phyloP scores from a whole-genome alignment of 305 asterid species.

The Fraxinus xanthoxyloides region DNA sequence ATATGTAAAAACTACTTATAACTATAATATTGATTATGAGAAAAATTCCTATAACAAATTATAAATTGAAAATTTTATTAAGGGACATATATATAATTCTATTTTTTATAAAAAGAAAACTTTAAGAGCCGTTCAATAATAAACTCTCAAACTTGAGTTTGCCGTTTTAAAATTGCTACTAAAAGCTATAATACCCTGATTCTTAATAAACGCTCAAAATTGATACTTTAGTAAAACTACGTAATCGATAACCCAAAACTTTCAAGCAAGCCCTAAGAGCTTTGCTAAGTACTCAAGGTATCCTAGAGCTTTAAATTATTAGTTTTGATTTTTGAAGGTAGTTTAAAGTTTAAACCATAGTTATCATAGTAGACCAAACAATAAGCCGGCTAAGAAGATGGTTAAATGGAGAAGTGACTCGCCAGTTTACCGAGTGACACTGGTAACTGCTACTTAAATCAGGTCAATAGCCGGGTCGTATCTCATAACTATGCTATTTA shows the following conservation, averaged over 20 bases:
- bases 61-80: neutral
- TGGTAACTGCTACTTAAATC: neutral
- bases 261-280: neutral
- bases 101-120: too few relatives aligned
- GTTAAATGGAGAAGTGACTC: neutral
- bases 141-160: neutral
- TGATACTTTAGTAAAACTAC: neutral
- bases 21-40: neutral
- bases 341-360: neutral
- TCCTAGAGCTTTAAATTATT: slow-evolving; percentile 28
- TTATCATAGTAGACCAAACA: neutral
- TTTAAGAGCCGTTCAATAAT: too few relatives aligned
- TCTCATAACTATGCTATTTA: neutral
- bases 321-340: neutral
- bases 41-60: too few relatives aligned
- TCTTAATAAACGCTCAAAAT: neutral
- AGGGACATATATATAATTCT: neutral
- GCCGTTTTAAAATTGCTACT: neutral
- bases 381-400: neutral
- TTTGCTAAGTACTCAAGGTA: slow-evolving; percentile 21
- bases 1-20: too few relatives aligned
- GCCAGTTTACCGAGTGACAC: neutral
- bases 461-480: neutral
- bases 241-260: neutral
- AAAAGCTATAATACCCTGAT: neutral